Conservation (phyloP, 305 asterid genomes). For the Rubia tinctorum region DNA sequence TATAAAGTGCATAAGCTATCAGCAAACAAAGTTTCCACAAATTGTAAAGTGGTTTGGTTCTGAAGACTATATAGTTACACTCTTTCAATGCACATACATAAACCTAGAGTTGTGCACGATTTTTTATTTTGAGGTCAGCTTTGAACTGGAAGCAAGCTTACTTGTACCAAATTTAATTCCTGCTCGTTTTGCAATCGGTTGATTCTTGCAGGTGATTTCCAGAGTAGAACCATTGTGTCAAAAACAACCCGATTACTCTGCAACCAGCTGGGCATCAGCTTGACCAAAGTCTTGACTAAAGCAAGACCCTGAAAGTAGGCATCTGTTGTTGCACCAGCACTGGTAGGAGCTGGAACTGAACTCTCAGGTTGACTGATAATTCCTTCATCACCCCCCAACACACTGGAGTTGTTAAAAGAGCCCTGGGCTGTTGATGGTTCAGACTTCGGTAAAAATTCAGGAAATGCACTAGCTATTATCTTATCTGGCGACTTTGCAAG, state of each 20-base stretch:
- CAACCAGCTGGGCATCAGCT: conserved; percentile 97
- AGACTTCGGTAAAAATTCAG: conserved; percentile 54
- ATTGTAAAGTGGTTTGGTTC: background rate
- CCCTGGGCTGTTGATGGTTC: conserved; percentile 58
- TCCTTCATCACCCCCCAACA: conserved; percentile 53
- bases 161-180: conserved; percentile 92
- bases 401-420: conserved; percentile 52
- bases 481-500: conserved; percentile 98
- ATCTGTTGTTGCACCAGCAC: conserved; percentile 55
- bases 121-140: background rate
- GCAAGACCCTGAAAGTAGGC: conserved; percentile 99
- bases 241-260: conserved; percentile 82
- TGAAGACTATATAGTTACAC: background rate
- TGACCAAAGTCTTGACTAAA: conserved; percentile 84
- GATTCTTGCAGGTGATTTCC: conserved; percentile 94
- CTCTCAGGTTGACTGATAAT: conserved; percentile 62
- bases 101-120: background rate
- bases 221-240: conserved; percentile 77
- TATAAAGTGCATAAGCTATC: background rate
- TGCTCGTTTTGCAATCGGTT: conserved; percentile 89
- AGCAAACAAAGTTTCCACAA: background rate
- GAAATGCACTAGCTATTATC: conserved; percentile 92
- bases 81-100: background rate
- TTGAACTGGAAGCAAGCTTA: conserved; percentile 33
- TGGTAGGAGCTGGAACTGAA: conserved; percentile 47